Evolutionary conservation across 306 rosid species (phyloP).

Genomic region (Myrica gale): DNA sequence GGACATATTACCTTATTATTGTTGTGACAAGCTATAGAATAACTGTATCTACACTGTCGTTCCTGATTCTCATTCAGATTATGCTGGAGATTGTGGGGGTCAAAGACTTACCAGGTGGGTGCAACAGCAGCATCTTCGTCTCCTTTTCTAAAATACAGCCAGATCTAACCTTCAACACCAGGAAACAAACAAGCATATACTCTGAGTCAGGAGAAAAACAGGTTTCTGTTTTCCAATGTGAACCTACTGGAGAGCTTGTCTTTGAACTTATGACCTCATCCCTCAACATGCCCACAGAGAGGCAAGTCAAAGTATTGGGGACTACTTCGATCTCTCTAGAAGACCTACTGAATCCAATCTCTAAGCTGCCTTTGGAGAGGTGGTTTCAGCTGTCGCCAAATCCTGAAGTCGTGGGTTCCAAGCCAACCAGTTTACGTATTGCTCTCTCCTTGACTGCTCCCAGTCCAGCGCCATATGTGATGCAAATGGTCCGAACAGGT

Average conservation of each 20-base stretch:
- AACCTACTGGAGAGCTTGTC: conserved; percentile 37
- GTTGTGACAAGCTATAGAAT: not conserved
- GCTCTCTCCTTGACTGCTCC: conserved; percentile 42
- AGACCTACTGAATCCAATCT: conserved; percentile 18
- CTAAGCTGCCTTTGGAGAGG: conserved; percentile 29
- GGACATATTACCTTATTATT: not conserved
- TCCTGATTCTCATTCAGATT: conserved; percentile 36
- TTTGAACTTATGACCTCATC: conserved; percentile 33
- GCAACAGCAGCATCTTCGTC: conserved; percentile 29
- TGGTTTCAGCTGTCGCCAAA: conserved; percentile 39
- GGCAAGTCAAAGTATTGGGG: conserved; percentile 32
- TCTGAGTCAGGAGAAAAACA: conserved; percentile 32
- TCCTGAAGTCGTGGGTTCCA: conserved; percentile 7
- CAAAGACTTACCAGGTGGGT: conserved; percentile 28
- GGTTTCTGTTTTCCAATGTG: conserved; percentile 41
- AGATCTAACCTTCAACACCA: conserved; percentile 26
- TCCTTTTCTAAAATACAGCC: conserved; percentile 34
- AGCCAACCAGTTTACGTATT: conserved; percentile 30
- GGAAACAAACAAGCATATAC: conserved; percentile 25
- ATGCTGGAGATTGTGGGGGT: conserved; percentile 49
- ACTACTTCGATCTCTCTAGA: conserved; percentile 31
- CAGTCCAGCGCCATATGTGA: conserved; percentile 26
- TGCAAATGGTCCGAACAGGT: conserved; percentile 21
- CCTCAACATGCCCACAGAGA: conserved; percentile 18
- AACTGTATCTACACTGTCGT: not conserved